A percentile compares a stretch with the other conserved stretches of the same genome.
These are phyloP conservation scores for Chlamydomonas incerta DNA, from an alignment of 139 green algal genomes.

Conservation along the genomic window DNA sequence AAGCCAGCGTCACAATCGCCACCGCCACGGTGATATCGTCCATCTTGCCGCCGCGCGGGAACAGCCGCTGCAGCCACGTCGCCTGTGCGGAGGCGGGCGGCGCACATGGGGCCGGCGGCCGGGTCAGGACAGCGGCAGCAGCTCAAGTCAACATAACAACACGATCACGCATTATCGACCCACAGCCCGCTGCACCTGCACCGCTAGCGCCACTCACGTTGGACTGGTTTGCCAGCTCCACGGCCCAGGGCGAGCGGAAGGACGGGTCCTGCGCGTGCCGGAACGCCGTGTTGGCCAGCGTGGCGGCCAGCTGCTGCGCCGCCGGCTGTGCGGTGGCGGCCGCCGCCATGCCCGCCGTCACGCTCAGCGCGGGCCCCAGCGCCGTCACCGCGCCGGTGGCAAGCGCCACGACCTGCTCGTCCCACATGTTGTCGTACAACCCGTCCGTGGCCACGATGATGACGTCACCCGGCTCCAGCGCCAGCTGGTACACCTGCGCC, in stretches of 20 bases:
- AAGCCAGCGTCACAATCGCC: conserved; percentile 53
- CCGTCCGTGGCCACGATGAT: conserved; percentile 91
- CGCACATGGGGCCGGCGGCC: background rate
- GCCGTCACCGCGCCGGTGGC: conserved; percentile 22
- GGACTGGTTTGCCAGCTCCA: conserved; percentile 61
- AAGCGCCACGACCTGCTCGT: conserved; percentile 79
- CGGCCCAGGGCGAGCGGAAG: conserved; percentile 76
- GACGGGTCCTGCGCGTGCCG: conserved; percentile 33
- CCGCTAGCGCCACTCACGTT: conserved; percentile 21
- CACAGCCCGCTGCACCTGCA: too few species aligned
- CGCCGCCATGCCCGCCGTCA: background rate
- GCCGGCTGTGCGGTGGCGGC: background rate
- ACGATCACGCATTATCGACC: too few species aligned
- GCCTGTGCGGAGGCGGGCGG: too few species aligned
- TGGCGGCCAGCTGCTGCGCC: conserved; percentile 27
- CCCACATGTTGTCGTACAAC: conserved; percentile 97
- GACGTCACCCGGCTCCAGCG: conserved; percentile 77
- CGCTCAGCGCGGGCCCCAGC: too few species aligned
- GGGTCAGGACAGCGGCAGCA: too few species aligned
- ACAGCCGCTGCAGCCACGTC: conserved; percentile 50
- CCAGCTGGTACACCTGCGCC: background rate
- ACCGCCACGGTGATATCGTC: conserved; percentile 90
- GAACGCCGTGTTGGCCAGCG: conserved; percentile 18
- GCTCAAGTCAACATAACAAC: background rate
- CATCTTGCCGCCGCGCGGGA: conserved; percentile 81